A percentile compares a stretch with the other conserved stretches of the same genome.
Conservation (phyloP, 23 red algal species). For the Gracilaria caudata region DNA sequence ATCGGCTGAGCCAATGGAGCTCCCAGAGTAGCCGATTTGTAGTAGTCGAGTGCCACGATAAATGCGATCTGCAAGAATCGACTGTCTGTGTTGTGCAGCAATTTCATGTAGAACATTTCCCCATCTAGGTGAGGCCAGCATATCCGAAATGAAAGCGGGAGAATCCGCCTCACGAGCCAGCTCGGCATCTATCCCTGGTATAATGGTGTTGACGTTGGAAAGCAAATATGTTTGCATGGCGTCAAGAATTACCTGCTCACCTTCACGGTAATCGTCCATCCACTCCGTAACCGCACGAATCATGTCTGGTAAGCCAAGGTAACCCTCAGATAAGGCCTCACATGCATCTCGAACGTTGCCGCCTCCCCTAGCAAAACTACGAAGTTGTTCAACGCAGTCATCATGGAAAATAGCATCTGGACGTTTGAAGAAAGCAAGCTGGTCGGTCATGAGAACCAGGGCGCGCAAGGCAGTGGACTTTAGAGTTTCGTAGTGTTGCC, state of each 20-base stretch:
- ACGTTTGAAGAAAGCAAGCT: conserved; percentile 7
- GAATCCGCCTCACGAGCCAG: conserved; percentile 7
- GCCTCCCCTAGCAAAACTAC: background rate
- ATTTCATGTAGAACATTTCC: background rate
- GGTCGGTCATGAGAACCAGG: background rate
- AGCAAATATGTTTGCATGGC: conserved; percentile 20
- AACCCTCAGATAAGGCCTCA: conserved; percentile 32
- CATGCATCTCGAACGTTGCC: conserved; percentile 17
- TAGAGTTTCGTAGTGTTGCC: too few species aligned
- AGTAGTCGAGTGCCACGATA: background rate
- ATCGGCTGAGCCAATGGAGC: background rate
- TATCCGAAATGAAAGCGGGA: background rate
- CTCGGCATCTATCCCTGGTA: conserved; percentile 20
- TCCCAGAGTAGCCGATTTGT: conserved; percentile 1
- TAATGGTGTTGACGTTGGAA: conserved; percentile 12
- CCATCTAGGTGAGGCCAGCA: conserved; percentile 3
- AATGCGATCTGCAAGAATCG: conserved; percentile 4
- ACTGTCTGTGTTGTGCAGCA: background rate
- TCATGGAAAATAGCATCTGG: conserved; percentile 31
- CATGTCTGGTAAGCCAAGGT: conserved; percentile 34
- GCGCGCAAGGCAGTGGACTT: background rate
- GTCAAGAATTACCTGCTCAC: conserved; percentile 5
- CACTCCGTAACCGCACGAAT: conserved; percentile 31
- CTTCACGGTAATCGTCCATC: conserved; percentile 23
- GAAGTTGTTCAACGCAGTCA: conserved; percentile 14